Evolutionary conservation across 164 flowering plant genomes (phyloP).

Genomic region (Nelumbo lutea): DNA sequence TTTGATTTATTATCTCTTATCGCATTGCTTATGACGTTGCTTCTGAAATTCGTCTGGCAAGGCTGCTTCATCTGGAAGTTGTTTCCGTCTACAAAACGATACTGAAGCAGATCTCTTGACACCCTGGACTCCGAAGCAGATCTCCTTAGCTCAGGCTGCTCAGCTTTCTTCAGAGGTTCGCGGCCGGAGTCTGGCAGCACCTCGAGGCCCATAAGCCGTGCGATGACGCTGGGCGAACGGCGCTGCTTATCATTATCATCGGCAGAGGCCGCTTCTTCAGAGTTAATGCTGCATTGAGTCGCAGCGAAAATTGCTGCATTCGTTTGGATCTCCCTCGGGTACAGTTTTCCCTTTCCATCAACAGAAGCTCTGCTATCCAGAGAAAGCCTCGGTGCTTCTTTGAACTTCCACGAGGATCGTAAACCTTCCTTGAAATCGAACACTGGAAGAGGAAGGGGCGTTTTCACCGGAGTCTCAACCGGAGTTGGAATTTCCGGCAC

Average conservation of each 20-base stretch:
- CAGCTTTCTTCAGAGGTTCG: conserved; percentile 35
- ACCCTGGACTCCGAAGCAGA: conserved; percentile 92
- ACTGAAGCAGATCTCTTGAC: conserved; percentile 41
- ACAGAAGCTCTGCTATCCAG: conserved; percentile 82
- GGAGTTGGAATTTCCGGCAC: conserved; percentile 10
- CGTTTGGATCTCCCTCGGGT: conserved; percentile 61
- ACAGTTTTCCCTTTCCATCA: conserved; percentile 64
- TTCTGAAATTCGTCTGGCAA: conserved; percentile 11
- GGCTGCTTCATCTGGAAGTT: conserved; percentile 23
- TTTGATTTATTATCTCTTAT: conserved; percentile 11
- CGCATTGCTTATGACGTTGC: conserved; percentile 11
- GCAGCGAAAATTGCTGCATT: conserved; percentile 25
- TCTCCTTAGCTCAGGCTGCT: conserved; percentile 71
- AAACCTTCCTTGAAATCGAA: conserved; percentile 62
- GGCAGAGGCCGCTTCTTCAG: not conserved
- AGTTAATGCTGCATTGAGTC: conserved; percentile 6
- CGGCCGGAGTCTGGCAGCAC: conserved; percentile 35
- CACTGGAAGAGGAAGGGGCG: conserved; percentile 35
- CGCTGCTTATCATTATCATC: conserved; percentile 43
- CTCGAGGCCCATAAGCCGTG: conserved; percentile 79
- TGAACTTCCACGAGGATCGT: conserved; percentile 69
- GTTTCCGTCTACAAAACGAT: conserved; percentile 35
- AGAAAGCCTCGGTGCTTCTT: conserved; percentile 83
- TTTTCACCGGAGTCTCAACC: conserved; percentile 15
- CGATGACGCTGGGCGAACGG: conserved; percentile 76